A percentile compares a stretch with the other conserved stretches of the same genome.
phyloP scores from a whole-genome alignment of 257 asterid species.

The Buddleja alternifolia region DNA sequence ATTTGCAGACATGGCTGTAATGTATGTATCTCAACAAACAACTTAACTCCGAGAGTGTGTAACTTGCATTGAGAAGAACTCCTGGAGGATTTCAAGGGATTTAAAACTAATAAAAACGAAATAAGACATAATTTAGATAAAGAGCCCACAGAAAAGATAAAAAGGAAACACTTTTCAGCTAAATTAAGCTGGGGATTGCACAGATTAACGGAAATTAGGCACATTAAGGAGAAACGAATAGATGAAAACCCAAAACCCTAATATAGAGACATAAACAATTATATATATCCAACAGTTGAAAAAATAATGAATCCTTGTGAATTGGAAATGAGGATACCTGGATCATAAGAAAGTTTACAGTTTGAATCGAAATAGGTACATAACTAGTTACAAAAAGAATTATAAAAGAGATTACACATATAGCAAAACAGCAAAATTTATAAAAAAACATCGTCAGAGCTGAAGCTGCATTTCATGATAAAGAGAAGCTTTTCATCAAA shows the following conservation, averaged over 20 bases:
- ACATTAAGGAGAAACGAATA: neutral
- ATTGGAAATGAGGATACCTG: slow-evolving; percentile 9
- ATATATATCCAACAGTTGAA: neutral
- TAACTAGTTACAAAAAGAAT: slow-evolving; percentile 14
- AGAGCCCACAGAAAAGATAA: neutral
- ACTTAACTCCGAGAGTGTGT: slow-evolving; percentile 22
- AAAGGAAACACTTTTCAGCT: neutral
- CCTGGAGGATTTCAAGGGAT: slow-evolving; percentile 32
- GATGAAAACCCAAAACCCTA: slow-evolving; percentile 42
- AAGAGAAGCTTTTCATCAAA: neutral
- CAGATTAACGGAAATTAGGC: neutral
- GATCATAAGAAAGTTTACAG: neutral
- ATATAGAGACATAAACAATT: slow-evolving; percentile 7
- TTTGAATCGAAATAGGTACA: slow-evolving; percentile 12
- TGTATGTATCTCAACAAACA: slow-evolving; percentile 27
- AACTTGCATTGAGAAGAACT: slow-evolving; percentile 6
- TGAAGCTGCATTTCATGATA: slow-evolving; percentile 3
- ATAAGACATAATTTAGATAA: neutral
- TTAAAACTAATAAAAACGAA: neutral
- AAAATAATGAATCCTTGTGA: neutral
- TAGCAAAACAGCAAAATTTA: neutral
- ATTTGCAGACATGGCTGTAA: slow-evolving; percentile 70
- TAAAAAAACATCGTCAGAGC: neutral
- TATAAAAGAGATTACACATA: slow-evolving; percentile 21
- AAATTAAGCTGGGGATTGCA: slow-evolving; percentile 17